Percentiles rank a stretch among this genome's conserved stretches.
phyloP scores from a whole-genome alignment of 345 rosid species.

The Gossypium bickii region DNA sequence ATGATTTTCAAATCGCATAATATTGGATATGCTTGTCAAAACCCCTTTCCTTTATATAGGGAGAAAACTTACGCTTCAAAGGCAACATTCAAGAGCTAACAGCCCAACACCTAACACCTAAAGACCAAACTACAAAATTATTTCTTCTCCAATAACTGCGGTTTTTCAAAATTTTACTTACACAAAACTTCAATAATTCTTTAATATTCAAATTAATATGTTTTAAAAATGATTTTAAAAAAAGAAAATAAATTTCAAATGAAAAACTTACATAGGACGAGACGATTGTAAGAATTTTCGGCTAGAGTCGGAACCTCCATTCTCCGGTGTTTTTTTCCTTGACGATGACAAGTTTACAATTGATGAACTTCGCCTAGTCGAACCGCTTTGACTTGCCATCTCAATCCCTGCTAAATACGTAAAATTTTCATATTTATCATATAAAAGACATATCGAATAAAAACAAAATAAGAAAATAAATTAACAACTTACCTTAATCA shows the following conservation, averaged over 20 bases:
- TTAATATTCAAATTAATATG: background rate
- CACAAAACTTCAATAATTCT: background rate
- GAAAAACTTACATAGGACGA: conserved; percentile 31
- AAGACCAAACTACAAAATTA: background rate
- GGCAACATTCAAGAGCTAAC: background rate
- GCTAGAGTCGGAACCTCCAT: conserved; percentile 43
- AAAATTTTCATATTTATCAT: background rate
- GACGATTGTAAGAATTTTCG: conserved; percentile 59
- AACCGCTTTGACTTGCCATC: conserved; percentile 77
- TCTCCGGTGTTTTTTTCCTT: conserved; percentile 56
- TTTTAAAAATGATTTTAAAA: background rate
- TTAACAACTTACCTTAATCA: background rate
- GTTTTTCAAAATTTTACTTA: background rate
- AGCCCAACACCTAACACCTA: background rate
- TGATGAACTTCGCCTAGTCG: conserved; percentile 64
- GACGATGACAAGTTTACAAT: conserved; percentile 38
- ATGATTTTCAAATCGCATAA: background rate
- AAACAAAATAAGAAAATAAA: too few species aligned
- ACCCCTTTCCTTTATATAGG: background rate
- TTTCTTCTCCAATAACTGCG: background rate
- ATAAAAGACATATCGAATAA: background rate
- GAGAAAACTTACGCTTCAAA: background rate
- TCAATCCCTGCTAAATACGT: background rate
- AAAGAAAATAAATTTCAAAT: background rate
- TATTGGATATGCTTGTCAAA: background rate